phyloP scores from a whole-genome alignment of 1,284 basidiomycete genomes.

The Naganishia sp. region DNA sequence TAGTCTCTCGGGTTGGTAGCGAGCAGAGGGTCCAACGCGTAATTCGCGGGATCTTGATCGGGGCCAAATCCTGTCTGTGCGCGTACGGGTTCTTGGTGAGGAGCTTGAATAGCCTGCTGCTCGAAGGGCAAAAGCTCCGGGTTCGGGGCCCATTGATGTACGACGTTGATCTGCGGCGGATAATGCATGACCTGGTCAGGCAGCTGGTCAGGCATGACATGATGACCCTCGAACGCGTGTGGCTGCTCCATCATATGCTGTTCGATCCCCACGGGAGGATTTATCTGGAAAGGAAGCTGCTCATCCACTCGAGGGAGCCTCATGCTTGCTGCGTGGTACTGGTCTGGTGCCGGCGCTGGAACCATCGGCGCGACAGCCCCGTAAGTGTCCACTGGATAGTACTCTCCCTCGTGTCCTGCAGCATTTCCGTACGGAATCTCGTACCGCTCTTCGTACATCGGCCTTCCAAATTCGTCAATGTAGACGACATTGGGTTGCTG shows the following conservation, averaged over 20 bases:
- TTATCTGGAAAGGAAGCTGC: background rate
- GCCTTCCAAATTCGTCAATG: conserved; percentile 18
- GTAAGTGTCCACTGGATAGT: conserved; percentile 2
- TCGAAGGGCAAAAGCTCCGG: conserved; percentile 4
- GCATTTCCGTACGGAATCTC: conserved; percentile 8
- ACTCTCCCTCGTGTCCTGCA: background rate
- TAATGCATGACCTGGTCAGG: background rate
- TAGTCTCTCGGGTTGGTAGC: conserved; percentile 2
- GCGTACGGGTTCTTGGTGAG: background rate
- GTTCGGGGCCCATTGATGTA: conserved; percentile 6
- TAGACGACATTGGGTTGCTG: conserved; percentile 5
- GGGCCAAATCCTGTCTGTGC: background rate
- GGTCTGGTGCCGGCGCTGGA: background rate
- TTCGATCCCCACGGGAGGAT: background rate
- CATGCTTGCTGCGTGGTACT: background rate
- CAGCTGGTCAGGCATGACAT: background rate
- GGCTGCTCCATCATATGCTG: background rate
- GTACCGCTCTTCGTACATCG: conserved; percentile 21
- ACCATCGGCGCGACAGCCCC: too few relatives aligned
- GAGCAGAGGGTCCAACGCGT: conserved; percentile 22
- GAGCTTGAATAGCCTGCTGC: background rate
- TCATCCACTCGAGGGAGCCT: background rate
- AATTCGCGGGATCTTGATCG: background rate
- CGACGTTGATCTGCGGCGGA: background rate
- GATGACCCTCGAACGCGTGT: conserved; percentile 3